phyloP scores from a whole-genome alignment of 371 early-diverging fungal species.

The Smittium culicis region DNA sequence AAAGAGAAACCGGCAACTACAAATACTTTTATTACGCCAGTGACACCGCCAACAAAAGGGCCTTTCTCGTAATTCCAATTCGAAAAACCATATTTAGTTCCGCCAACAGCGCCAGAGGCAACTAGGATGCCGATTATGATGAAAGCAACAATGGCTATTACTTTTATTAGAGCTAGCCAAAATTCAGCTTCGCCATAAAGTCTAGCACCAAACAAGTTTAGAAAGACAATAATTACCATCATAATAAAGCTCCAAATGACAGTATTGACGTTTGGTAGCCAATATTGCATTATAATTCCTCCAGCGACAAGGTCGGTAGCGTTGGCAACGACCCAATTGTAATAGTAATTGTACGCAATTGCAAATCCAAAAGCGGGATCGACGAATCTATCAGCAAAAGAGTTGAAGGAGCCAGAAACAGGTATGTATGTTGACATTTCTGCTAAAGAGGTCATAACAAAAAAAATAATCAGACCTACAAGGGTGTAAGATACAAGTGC shows the following conservation, averaged over 20 bases:
- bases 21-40: conserved; percentile 53
- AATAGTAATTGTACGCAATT: conserved; percentile 68
- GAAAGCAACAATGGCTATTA: conserved; percentile 48
- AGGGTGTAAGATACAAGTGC: conserved; percentile 52
- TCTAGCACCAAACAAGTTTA: conserved; percentile 51
- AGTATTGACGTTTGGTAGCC: conserved; percentile 49
- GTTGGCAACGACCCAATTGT: conserved; percentile 69
- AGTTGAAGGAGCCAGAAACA: conserved; percentile 67
- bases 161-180: conserved; percentile 54
- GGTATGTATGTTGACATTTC: conserved; percentile 79
- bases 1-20: conserved; percentile 72
- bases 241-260: conserved; percentile 47
- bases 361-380: conserved; percentile 72
- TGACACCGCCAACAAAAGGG: conserved; percentile 50
- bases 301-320: conserved; percentile 68
- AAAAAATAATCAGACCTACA: conserved; percentile 67
- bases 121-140: conserved; percentile 59
- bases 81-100: conserved; percentile 42
- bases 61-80: conserved; percentile 66
- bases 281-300: conserved; percentile 64
- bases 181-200: conserved; percentile 61
- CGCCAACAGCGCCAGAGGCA: conserved; percentile 46
- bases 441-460: conserved; percentile 68
- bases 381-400: conserved; percentile 67
- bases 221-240: conserved; percentile 39